These are phyloP conservation scores for Rubia occidens DNA, from an alignment of 305 asterid genomes.

Conservation along the genomic window DNA sequence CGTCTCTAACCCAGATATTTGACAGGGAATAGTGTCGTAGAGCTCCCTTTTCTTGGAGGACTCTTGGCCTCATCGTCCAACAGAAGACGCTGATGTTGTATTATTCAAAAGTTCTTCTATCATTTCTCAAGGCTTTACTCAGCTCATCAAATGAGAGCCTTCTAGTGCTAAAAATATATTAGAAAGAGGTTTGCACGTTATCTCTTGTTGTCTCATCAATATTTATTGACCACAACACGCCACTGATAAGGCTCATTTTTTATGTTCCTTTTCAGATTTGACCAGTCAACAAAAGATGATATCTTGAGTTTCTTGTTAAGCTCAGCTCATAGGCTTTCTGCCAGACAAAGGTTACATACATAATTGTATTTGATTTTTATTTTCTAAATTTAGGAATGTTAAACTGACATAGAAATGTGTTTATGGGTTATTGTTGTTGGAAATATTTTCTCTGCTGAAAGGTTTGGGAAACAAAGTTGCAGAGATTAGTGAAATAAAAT, in stretches of 20 bases:
- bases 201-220: conserved; percentile 15
- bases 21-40: conserved; percentile 44
- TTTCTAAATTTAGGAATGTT: neutral
- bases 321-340: conserved; percentile 49
- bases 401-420: conserved; percentile 5
- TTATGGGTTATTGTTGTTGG: conserved; percentile 47
- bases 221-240: neutral
- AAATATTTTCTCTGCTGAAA: conserved; percentile 51
- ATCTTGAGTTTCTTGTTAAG: conserved; percentile 50
- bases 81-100: conserved; percentile 62
- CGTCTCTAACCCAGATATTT: conserved; percentile 18
- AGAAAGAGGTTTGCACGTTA: conserved; percentile 45
- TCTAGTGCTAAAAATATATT: conserved; percentile 45
- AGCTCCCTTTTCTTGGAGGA: conserved; percentile 56
- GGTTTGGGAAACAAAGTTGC: conserved; percentile 57
- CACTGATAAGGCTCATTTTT: neutral
- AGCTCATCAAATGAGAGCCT: conserved; percentile 50
- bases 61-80: conserved; percentile 52
- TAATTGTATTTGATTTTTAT: neutral
- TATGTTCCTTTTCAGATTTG: conserved; percentile 43
- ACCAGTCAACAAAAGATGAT: conserved; percentile 47
- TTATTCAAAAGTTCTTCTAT: conserved; percentile 50
- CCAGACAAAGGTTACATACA: conserved; percentile 55
- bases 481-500: conserved; percentile 38
- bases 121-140: conserved; percentile 59